Evolutionary conservation across 139 green algal species (phyloP).

Genomic region (Chlorella sp.): DNA sequence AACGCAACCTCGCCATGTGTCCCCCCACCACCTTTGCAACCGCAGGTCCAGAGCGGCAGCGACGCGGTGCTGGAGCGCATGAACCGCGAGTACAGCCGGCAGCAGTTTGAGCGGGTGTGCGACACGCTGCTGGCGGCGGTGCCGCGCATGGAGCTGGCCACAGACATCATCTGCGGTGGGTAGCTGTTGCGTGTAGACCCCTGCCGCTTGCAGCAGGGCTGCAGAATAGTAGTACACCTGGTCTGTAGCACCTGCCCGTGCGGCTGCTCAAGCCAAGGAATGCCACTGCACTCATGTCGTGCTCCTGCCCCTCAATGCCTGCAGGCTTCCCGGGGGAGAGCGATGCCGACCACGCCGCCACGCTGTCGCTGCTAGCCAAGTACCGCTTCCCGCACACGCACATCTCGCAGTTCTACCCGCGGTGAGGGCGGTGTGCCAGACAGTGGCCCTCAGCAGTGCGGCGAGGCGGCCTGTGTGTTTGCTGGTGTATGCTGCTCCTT

Average conservation of each 20-base stretch:
- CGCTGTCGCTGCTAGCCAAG: slow-evolving; percentile 81
- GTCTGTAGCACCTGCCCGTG: too few species aligned
- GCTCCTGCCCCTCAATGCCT: neutral
- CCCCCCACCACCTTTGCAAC: too few species aligned
- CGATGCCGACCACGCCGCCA: slow-evolving; percentile 79
- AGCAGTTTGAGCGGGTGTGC: slow-evolving; percentile 77
- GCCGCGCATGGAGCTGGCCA: slow-evolving; percentile 87
- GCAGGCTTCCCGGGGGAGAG: slow-evolving; percentile 77
- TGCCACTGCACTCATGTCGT: too few species aligned
- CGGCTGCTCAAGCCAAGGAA: too few species aligned
- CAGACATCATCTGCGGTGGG: slow-evolving; percentile 89
- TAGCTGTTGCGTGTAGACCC: too few species aligned
- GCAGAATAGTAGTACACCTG: too few species aligned
- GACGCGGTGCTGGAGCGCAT: slow-evolving; percentile 87
- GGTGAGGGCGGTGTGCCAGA: slow-evolving; percentile 19
- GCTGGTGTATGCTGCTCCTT: too few species aligned
- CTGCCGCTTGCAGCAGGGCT: neutral
- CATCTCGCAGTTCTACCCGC: slow-evolving; percentile 95
- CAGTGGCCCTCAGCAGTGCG: too few species aligned
- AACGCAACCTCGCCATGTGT: too few species aligned
- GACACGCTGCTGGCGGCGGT: slow-evolving; percentile 81
- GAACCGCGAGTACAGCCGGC: slow-evolving; percentile 93
- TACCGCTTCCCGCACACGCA: slow-evolving; percentile 89
- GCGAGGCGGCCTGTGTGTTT: too few species aligned
- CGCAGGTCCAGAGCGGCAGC: slow-evolving; percentile 75